phyloP scores from a whole-genome alignment of 2,329 filamentous ascomycete genomes.

The Venturia carpophila region DNA sequence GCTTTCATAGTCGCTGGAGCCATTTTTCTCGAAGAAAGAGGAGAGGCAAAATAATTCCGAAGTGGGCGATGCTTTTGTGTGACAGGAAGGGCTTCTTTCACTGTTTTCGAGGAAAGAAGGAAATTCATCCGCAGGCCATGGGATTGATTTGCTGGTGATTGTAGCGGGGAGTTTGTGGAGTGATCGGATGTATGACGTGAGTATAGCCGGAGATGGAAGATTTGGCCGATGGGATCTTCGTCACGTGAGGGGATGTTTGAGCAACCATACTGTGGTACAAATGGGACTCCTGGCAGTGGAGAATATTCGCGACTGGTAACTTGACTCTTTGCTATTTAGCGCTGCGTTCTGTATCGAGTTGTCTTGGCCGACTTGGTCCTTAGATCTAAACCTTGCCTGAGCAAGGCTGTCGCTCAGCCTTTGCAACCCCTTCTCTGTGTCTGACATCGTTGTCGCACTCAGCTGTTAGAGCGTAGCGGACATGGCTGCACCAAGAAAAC shows the following conservation, averaged over 20 bases:
- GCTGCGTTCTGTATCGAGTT: neutral
- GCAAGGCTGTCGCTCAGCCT: neutral
- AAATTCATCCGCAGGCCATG: neutral
- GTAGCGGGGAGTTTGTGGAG: neutral
- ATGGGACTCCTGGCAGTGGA: neutral
- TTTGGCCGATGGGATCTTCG: neutral
- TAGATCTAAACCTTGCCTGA: neutral
- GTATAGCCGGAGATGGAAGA: neutral
- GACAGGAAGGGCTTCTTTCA: neutral
- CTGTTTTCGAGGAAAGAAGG: neutral
- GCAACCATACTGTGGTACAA: too few relatives aligned
- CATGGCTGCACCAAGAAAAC: neutral
- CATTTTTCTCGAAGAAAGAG: neutral
- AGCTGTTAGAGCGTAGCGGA: neutral
- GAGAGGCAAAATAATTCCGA: neutral
- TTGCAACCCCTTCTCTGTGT: neutral
- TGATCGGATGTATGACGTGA: neutral
- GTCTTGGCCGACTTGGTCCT: neutral
- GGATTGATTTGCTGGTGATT: neutral
- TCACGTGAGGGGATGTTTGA: neutral
- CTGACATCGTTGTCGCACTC: neutral
- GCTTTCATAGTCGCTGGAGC: slow-evolving; percentile 15
- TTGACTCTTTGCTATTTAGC: neutral
- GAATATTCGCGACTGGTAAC: neutral
- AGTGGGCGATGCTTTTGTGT: neutral